phyloP scores from a whole-genome alignment of 2,329 filamentous ascomycete species.

The Karstenula rhodostoma region DNA sequence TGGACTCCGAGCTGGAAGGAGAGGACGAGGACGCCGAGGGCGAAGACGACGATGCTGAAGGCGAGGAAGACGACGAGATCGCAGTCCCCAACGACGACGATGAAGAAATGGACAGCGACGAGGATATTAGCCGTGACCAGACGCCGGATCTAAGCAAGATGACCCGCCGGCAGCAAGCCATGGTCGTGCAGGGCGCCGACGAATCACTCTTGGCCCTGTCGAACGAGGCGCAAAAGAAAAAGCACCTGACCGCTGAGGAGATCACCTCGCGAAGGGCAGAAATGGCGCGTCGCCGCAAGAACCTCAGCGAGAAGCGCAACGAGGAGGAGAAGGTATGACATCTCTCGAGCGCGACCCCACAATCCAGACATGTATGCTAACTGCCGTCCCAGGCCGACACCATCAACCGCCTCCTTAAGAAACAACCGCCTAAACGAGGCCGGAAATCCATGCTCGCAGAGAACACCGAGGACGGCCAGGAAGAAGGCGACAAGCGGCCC shows the following conservation, averaged over 20 bases:
- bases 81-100: constrained; percentile 46
- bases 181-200: constrained; percentile 61
- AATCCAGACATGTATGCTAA: constrained; percentile 21
- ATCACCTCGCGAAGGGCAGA: constrained; percentile 76
- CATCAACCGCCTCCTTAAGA: constrained; percentile 88
- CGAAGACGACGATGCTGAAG: constrained; percentile 53
- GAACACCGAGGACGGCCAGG: constrained; percentile 59
- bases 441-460: constrained; percentile 54
- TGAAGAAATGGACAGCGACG: constrained; percentile 59
- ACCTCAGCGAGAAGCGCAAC: constrained; percentile 78
- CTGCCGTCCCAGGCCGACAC: constrained; percentile 77
- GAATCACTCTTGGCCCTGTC: constrained; percentile 61
- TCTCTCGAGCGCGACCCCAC: background rate
- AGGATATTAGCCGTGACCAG: constrained; percentile 63
- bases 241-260: constrained; percentile 76
- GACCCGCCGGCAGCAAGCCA: constrained; percentile 72
- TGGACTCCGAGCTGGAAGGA: constrained; percentile 51
- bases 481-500: constrained; percentile 53
- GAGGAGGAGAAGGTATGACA: constrained; percentile 74
- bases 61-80: constrained; percentile 52
- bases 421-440: constrained; percentile 76
- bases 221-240: constrained; percentile 75
- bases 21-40: constrained; percentile 59
- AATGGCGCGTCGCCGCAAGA: constrained; percentile 77
- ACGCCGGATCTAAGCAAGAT: constrained; percentile 72